Evolutionary conservation across 1,139 yeast genomes (phyloP), one percentile per base, ranked within the genome.

Genomic region (Lodderomyces margitis): DNA sequence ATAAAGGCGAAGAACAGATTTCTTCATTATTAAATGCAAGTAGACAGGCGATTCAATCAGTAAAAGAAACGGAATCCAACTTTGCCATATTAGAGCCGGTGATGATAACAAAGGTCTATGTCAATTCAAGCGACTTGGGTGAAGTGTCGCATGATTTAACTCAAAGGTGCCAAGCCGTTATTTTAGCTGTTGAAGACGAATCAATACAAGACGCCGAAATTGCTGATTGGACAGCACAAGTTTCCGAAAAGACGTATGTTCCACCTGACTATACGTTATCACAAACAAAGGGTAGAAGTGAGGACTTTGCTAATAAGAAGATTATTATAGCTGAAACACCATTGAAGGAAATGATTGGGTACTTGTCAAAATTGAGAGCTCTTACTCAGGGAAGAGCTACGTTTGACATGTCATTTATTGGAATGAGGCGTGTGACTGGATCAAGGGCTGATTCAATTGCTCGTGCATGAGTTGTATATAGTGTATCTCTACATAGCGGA

Each of bases 321-420:
- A 66, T 77, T 2, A 77, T 91, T 31, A 66, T 69, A 12, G 96
- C 96, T 0, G 78, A 76, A 44, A 91, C 91, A 0, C 98, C 98
- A 8, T 68, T 92, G 53, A 75, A 83, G 48, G 95, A 85, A 49
- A 89, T 92, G 96, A 78, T 91, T 42, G 96, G 97, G 1, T 92
- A 92, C 57, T 73, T 88, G 42, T 80, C 83, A 5, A 80, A 78
- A 44, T 66, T 92, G 37, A 68, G 98, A 55, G 83, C 95, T 32
- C 68, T 89, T 53, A 91, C 98, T 0, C 91, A 88, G 56, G 98
- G 98, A 1, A 72, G 96, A 40, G 96, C 94, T 2, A 78, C 82
- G 1, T 88, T 87, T 57, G 81, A 81, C 48, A 87, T 89, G 95
- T 75, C 78, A 16, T 86, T 83, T 50, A 62, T 72, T 39, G 87